phyloP scores from a whole-genome alignment of 805 yeast species.

The Candida morakotiae region DNA sequence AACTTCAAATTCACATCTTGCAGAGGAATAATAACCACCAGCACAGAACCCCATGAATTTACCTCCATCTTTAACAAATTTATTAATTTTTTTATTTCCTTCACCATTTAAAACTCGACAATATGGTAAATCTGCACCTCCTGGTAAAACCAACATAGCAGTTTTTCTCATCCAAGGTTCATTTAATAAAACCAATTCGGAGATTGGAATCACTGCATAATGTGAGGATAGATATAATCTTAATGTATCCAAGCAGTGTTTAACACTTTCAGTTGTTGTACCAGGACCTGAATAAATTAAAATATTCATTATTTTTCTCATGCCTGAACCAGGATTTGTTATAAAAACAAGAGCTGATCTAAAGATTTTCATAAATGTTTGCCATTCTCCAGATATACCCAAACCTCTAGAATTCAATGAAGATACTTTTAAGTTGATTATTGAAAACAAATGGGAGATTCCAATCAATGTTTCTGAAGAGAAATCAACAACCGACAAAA shows the following conservation, averaged over 20 bases:
- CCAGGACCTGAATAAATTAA: conserved; percentile 57
- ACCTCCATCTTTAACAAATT: conserved; percentile 78
- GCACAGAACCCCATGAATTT: conserved; percentile 86
- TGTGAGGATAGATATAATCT: conserved; percentile 74
- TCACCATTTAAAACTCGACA: conserved; percentile 68
- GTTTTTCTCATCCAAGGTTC: conserved; percentile 92
- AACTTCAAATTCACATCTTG: conserved; percentile 76
- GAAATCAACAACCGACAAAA: conserved; percentile 60
- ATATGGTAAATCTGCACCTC: conserved; percentile 93
- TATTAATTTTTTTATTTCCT: conserved; percentile 57
- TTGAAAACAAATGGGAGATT: conserved; percentile 77
- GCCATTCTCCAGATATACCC: conserved; percentile 65
- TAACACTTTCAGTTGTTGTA: conserved; percentile 80
- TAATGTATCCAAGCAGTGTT: conserved; percentile 75
- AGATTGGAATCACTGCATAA: conserved; percentile 78
- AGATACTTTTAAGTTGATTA: conserved; percentile 56
- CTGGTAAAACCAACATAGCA: conserved; percentile 80
- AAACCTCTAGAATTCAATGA: conserved; percentile 53
- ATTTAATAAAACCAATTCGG: conserved; percentile 53
- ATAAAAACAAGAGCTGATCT: conserved; percentile 55
- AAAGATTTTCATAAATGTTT: conserved; percentile 76
- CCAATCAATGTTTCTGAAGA: conserved; percentile 70
- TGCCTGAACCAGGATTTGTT: conserved; percentile 71
- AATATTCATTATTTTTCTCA: conserved; percentile 24
- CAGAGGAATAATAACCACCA: conserved; percentile 84